Evolutionary conservation across 2,329 filamentous ascomycete species (phyloP), one percentile per base, ranked within the genome.

Genomic region (Hysterium pulicare): DNA sequence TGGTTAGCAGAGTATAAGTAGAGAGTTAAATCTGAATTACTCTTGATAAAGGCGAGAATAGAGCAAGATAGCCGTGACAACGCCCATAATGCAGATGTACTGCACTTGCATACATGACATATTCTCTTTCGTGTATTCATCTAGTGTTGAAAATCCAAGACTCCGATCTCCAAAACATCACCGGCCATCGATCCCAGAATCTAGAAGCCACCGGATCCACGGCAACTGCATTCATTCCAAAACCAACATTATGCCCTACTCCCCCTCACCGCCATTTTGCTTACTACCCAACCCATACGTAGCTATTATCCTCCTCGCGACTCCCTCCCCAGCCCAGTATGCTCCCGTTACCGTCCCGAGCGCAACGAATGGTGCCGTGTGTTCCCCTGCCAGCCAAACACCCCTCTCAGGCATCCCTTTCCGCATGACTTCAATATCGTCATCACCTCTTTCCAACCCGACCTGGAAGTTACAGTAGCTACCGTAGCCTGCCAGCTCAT

Each of bases 271-370:
- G 10, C 24, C 37, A 19, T 21, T 35, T 15, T 38, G 30, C 21
- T 20, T 35, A 17, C 44, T 41, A 17, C 40, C 40, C 22, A 56
- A 26, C 59, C 83, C 53, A 50, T 56, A 84, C 6, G 67, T 72
- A 55, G 76, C 72, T 1, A 72, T 70, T 44, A 90, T 79, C 58
- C 82, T 78, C 62, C 73, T 77, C 1, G 78, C 90, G 24, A 90
- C 86, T 16, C 77, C 78, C 70, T 95, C 88, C 1, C 90, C 90
- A 62, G 86, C 89, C 88, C 88, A 95, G 64, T 89, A 96, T 9
- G 91, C 91, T 1, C 91, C 91, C 1, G 89, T 94, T 10, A 84
- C 86, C 4, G 90, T 96, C 0, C 90, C 91, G 47, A 96, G 66
- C 9, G 87, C 90, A 21, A 94, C 83, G 70, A 95, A 95, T 4